These are phyloP conservation scores for Cladosporium sp. DNA, from an alignment of 2,329 filamentous ascomycete genomes.

Conservation along the genomic window DNA sequence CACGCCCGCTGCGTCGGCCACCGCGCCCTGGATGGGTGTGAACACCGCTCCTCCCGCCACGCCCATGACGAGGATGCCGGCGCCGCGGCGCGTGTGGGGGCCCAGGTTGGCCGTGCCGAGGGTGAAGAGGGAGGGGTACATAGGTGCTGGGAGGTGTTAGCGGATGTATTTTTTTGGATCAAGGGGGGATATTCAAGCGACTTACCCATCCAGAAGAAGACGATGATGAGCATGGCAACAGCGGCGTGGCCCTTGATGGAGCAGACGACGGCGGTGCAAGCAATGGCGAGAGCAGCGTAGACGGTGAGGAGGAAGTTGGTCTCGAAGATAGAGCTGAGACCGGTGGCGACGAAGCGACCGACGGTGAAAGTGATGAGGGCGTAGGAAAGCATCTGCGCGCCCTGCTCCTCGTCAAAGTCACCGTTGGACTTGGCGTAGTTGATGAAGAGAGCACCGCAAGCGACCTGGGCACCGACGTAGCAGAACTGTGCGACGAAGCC, in stretches of 20 bases:
- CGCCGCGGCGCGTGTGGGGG: slow-evolving; percentile 36
- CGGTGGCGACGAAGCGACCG: slow-evolving; percentile 37
- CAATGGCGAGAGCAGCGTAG: slow-evolving; percentile 32
- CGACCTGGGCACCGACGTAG: slow-evolving; percentile 37
- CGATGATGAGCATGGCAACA: slow-evolving; percentile 32
- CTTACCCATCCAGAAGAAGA: slow-evolving; percentile 35
- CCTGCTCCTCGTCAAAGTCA: slow-evolving; percentile 25
- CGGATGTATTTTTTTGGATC: not conserved
- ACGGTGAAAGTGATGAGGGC: slow-evolving; percentile 37
- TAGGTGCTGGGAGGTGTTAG: slow-evolving; percentile 19
- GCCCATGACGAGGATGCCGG: slow-evolving; percentile 39
- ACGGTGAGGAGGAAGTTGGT: slow-evolving; percentile 35
- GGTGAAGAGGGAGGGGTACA: slow-evolving; percentile 39
- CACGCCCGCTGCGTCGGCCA: slow-evolving; percentile 38
- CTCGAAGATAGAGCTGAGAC: slow-evolving; percentile 32
- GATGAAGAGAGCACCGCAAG: slow-evolving; percentile 36
- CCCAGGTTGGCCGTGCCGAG: slow-evolving; percentile 38
- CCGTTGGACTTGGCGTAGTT: slow-evolving; percentile 37
- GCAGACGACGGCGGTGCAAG: slow-evolving; percentile 32
- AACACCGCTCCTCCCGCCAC: slow-evolving; percentile 34
- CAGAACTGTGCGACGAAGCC: slow-evolving; percentile 35
- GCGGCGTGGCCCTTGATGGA: slow-evolving; percentile 28
- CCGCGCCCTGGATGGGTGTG: slow-evolving; percentile 35
- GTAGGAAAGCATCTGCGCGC: slow-evolving; percentile 36
- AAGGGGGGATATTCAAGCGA: not conserved